Evolutionary conservation across 257 asterid genomes (phyloP), one percentile per base, ranked within the genome.

Genomic region (Lycium ferocissimum): DNA sequence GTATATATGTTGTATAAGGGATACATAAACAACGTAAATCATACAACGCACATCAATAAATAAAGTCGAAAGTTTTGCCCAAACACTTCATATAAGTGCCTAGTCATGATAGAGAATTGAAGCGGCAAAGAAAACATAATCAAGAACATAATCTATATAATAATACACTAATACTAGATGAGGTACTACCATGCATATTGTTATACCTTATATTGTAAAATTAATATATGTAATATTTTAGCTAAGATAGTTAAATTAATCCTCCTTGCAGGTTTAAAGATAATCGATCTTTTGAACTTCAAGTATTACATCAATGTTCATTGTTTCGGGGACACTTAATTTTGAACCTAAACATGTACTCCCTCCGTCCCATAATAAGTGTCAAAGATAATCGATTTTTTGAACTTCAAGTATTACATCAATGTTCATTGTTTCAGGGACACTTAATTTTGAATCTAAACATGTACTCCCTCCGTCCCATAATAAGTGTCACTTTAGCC

Each of bases 1-100:
- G 81, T 75, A 75, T 70, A 38, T 38, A 70, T 75, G 81, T 22
- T 75, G 81, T 51, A 49, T 49, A 49, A 75, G 62, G 58, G 61
- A 22, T 75, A 2, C 81, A 75, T 75, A 49, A 75, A 12, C 43
- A 49, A 49, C 45, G 13, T 10, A 75, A 49, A 75, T 75, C 13
- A 75, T 13, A 49, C 43, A 9, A 22, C 49, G 5, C 17, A 49
- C 22, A 22, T 47, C 11, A 20, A 18, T 49, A 51, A 75, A 49
- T 75, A 6, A 75, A 72, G 80, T n/a, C n/a, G 81, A 11, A 22
- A 49, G 22, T 40, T 13, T 49, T 75, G 22, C 62, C 62, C 62
- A 13, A 49, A 75, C 81, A 49, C 61, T 51, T 22, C 18, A 49
- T 22, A 22, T 22, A 22, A 49, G 62, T 75, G 45, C 38, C 18